A percentile compares a stretch with the other conserved stretches of the same genome.
These are phyloP conservation scores for Candida corydali DNA, from an alignment of 805 yeast genomes.

Conservation along the genomic window DNA sequence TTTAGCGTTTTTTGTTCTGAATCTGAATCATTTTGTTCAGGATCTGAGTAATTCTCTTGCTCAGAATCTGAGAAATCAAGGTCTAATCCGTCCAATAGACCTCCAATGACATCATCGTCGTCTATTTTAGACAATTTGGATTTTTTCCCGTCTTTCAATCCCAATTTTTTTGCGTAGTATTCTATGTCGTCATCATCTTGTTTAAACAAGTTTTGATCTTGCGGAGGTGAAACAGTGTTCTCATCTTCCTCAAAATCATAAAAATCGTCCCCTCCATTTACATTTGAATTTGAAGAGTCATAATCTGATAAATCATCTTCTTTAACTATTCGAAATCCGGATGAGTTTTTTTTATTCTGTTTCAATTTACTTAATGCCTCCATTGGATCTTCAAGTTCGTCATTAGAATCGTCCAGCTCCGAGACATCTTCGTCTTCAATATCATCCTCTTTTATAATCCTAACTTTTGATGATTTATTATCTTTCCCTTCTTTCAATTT, in stretches of 20 bases:
- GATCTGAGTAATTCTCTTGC: conserved; percentile 11
- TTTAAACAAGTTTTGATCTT: conserved; percentile 45
- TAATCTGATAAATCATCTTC: conserved; percentile 26
- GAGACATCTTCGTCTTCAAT: conserved; percentile 24
- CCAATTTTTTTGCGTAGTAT: conserved; percentile 79
- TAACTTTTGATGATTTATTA: conserved; percentile 9
- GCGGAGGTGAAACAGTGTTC: conserved; percentile 23
- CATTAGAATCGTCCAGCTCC: conserved; percentile 17
- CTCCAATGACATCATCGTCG: conserved; percentile 77
- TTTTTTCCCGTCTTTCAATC: conserved; percentile 53
- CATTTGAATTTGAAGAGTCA: conserved; percentile 14
- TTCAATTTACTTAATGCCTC: conserved; percentile 15
- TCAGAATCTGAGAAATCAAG: conserved; percentile 36
- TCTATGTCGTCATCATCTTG: conserved; percentile 76
- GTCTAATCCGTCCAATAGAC: conserved; percentile 75
- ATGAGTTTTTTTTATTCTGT: conserved; percentile 9
- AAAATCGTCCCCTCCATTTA: conserved; percentile 15
- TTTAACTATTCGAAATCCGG: conserved; percentile 22
- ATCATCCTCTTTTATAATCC: conserved; percentile 26
- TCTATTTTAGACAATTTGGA: conserved; percentile 43
- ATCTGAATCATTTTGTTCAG: conserved; percentile 14
- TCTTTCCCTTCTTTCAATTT: conserved; percentile 13
- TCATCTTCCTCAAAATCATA: conserved; percentile 16
- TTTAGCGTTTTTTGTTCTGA: conserved; percentile 31
- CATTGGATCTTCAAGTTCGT: conserved; percentile 15